These are phyloP conservation scores for Gossypium arboreum DNA, from an alignment of 345 rosid species.

Conservation along the genomic window DNA sequence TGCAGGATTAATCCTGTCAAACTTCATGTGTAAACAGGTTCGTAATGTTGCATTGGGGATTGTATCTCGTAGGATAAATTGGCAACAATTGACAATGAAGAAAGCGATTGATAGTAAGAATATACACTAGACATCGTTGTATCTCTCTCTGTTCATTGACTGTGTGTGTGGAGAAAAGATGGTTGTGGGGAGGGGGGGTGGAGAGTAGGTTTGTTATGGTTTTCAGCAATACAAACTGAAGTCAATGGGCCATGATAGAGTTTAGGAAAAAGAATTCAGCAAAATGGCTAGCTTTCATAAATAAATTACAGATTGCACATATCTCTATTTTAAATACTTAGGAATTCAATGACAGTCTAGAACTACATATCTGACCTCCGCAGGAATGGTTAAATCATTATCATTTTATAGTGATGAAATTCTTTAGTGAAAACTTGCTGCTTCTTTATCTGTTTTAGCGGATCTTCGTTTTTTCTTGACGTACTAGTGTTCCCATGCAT, in stretches of 20 bases:
- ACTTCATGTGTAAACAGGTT: constrained; percentile 42
- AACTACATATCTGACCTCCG: not conserved
- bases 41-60: constrained; percentile 79
- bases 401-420: not conserved
- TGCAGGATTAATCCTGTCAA: constrained; percentile 2
- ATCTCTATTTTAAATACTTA: not conserved
- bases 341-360: not conserved
- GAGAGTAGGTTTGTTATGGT: not conserved
- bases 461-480: too few relatives aligned
- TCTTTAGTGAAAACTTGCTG: not conserved
- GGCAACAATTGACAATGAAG: constrained; percentile 69
- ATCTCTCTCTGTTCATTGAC: not conserved
- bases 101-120: constrained; percentile 83
- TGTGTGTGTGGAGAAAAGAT: not conserved
- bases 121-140: not conserved
- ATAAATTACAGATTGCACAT: not conserved
- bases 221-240: not conserved
- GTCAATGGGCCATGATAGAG: not conserved
- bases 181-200: not conserved
- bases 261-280: not conserved
- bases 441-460: not conserved
- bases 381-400: not conserved
- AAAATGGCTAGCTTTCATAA: not conserved
- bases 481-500: too few relatives aligned
- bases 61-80: constrained; percentile 85